These are phyloP conservation scores for Plasmodium adleri DNA, from an alignment of 169 alveolate genomes.

Conservation along the genomic window DNA sequence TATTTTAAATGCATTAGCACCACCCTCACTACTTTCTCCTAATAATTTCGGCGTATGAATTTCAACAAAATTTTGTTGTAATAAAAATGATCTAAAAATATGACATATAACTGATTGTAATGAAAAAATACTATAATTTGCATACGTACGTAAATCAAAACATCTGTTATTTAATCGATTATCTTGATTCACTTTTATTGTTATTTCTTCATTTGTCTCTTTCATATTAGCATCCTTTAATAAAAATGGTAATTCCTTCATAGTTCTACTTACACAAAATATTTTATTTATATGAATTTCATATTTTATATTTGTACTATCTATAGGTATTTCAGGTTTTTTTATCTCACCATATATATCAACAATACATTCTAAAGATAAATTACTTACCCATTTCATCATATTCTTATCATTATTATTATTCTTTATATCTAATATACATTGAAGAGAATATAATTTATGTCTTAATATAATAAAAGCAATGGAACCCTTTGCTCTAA, in stretches of 20 bases:
- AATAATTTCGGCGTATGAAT: conserved; percentile 99
- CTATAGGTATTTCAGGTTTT: conserved; percentile 92
- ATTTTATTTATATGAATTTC: conserved; percentile 92
- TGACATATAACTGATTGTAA: conserved; percentile 95
- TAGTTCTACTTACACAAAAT: conserved; percentile 90
- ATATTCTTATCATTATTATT: conserved; percentile 84
- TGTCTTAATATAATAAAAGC: conserved; percentile 86
- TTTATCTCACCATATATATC: conserved; percentile 94
- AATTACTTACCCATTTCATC: conserved; percentile 90
- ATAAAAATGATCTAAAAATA: conserved; percentile 94
- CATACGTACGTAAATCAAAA: conserved; percentile 96
- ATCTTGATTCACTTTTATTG: conserved; percentile 94
- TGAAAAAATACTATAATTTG: conserved; percentile 95
- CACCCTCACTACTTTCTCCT: conserved; percentile 99
- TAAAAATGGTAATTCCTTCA: conserved; percentile 94
- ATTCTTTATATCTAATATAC: conserved; percentile 86
- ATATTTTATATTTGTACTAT: conserved; percentile 92
- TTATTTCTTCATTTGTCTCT: conserved; percentile 88
- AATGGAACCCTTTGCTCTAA: conserved; percentile 88
- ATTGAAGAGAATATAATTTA: conserved; percentile 84
- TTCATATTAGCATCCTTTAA: conserved; percentile 96
- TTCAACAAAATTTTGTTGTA: conserved; percentile 94
- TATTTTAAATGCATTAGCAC: conserved; percentile 96
- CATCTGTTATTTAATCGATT: conserved; percentile 97
- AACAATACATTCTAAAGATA: conserved; percentile 93